Base-by-base conservation (phyloP, 306 rosid species). In the Quercus suber region DNA sequence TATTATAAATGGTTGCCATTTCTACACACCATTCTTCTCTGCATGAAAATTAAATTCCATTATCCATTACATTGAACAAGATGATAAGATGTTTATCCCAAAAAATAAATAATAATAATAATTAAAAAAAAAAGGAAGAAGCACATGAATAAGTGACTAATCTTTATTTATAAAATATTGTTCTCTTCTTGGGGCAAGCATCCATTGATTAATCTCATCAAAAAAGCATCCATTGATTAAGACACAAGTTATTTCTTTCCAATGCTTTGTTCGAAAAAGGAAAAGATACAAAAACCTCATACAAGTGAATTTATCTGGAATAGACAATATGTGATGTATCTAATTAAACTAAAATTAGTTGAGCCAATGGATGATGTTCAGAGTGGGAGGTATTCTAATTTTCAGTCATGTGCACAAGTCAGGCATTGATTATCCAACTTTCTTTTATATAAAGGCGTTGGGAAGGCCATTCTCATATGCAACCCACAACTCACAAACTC, bases 141-240 rank as follows among this genome's bases (percentile, higher is more conserved):
- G 17, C 14, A 49, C 17, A 49, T 41, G 45, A 41, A 41, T 49
- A 33, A 56, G 72, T 52, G 60, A 70, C 57, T 6, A 20, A 51
- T 55, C 55, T 25, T 55, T 35, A 19, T 8, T 43, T 64, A 6
- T 20, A 43, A 73, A 52, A 71, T 78, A 76, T 55, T 71, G 43
- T 79, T 74, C 64, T 79, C 77, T 53, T 85, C 76, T 85, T 73
- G 87, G 81, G 65, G 72, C 80, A 77, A 82, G 81, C 74, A 80
- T 37, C 15, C 76, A 59, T 75, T 85, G 79, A 82, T 80, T 78
- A 65, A 77, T 33, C 35, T 33, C 6, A 33, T 33, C 0, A 33
- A 33, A 33, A 33, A 77, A 82, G 81, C 74, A 80, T 37, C 15
- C 76, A 64, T 75, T 85, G 79, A 82, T 80, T 78, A 65, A 77